Base-by-base conservation (phyloP, 805 yeast genomes). In the Saccharomycopsis sp. region DNA sequence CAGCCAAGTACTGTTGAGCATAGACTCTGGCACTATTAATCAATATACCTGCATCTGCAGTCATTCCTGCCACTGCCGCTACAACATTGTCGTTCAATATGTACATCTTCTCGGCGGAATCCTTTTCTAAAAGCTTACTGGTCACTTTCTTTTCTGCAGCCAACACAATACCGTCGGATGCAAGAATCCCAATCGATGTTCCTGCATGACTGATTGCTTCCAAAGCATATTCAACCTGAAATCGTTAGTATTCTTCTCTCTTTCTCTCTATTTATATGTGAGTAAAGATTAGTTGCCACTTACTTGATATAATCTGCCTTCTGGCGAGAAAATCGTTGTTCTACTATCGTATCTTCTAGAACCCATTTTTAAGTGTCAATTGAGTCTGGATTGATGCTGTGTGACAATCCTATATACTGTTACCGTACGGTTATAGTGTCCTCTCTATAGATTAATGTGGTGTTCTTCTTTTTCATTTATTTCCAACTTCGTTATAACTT, bases 321-420 rank as follows among this genome's bases (percentile, higher is more conserved):
- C 99, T 8, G 99, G 99, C 47, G 98, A 93, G 76, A 94, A 94
- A 69, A 94, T 96, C 2, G 99, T 94, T 55, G 99, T 94, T 81
- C 99, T 84, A 62, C 97, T 87, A 75, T 94, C 99, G 90, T 94
- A 94, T 82, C 99, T 86, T 87, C 98, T 87, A 66, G 97, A 89
- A 17, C 85, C 84, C 85, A 80, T 81, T 56, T 24, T 65, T 42
- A 29, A 12, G 9, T 5, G 38, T 12, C 12, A 12, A 29, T 24
- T 19, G 22, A 25, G 47, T 47, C 23, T 8, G 17, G 3, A 47
- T 47, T 47, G 51, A 2, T 47, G 51, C 14, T 12, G 20, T 1
- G 19, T 19, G 20, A 22, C 51, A 47, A 47, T 47, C 14, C 9
- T 22, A 12, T 47, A 19, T 22, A 19, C 51, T 47, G 2, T 2